These are phyloP conservation scores for Phanerodontia chrysosporium DNA, from an alignment of 768 basidiomycete species.

Conservation along the genomic window DNA sequence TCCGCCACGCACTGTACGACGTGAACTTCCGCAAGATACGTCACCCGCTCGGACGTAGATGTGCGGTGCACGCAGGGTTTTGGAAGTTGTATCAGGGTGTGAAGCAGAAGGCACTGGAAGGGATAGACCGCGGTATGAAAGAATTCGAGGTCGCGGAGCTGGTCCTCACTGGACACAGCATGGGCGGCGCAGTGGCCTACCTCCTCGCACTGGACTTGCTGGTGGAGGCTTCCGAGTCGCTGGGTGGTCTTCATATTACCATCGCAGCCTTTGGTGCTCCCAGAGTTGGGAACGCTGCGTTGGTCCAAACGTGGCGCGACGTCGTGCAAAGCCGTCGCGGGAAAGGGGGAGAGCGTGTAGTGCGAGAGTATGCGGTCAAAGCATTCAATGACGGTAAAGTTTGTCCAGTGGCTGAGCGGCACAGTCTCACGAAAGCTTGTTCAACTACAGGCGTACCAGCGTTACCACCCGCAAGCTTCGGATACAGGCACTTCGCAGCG, in stretches of 20 bases:
- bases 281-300: constrained; percentile 40
- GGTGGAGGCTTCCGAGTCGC: constrained; percentile 5
- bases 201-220: constrained; percentile 47
- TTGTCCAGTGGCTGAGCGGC: neutral
- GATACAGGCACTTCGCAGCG: constrained; percentile 48
- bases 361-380: constrained; percentile 48
- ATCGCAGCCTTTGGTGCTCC: constrained; percentile 50
- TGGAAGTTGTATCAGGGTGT: constrained; percentile 49
- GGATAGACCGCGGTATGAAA: constrained; percentile 35
- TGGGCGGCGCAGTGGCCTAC: constrained; percentile 52
- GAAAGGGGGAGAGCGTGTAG: constrained; percentile 31
- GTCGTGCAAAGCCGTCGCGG: constrained; percentile 31
- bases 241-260: constrained; percentile 13
- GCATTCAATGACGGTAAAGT: constrained; percentile 52
- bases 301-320: constrained; percentile 40
- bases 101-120: constrained; percentile 28
- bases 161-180: constrained; percentile 53
- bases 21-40: constrained; percentile 34
- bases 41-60: constrained; percentile 35
- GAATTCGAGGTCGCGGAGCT: constrained; percentile 35
- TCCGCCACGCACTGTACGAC: constrained; percentile 45
- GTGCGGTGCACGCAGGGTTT: constrained; percentile 49
- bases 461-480: constrained; percentile 47
- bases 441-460: constrained; percentile 44
- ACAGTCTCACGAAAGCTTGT: constrained; percentile 2